Conservation (phyloP, 2,329 filamentous ascomycete species). For the Thielaviopsis ethacetica region DNA sequence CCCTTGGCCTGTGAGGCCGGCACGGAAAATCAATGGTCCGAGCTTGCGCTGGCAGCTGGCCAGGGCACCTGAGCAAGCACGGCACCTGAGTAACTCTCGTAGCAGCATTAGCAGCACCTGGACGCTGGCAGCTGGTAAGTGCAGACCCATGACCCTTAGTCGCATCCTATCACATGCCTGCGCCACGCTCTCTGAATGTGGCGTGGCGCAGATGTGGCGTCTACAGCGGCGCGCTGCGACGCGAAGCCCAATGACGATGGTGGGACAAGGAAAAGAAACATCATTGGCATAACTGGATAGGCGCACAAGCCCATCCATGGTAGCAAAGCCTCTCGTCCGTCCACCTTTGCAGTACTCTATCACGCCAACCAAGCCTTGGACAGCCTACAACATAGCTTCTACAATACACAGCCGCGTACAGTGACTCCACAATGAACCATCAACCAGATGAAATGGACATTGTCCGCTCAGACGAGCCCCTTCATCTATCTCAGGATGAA, state of each 20-base stretch:
- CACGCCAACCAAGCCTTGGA: too few species aligned
- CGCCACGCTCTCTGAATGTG: too few species aligned
- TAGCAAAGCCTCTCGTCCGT: too few species aligned
- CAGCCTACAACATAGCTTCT: too few species aligned
- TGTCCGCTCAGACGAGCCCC: constrained; percentile 15
- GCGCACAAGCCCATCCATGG: not conserved
- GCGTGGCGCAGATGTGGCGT: too few species aligned
- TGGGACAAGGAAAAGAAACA: not conserved
- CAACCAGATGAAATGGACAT: constrained; percentile 7
- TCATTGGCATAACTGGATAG: not conserved
- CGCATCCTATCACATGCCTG: too few species aligned
- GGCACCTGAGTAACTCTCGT: too few species aligned
- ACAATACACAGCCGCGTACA: too few species aligned
- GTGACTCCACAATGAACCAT: not conserved
- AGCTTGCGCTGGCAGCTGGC: not conserved
- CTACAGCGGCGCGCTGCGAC: not conserved
- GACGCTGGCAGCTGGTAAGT: too few species aligned
- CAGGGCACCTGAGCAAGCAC: not conserved
- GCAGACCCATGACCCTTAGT: too few species aligned
- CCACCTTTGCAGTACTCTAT: too few species aligned
- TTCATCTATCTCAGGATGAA: constrained; percentile 50
- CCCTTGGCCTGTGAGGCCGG: not conserved
- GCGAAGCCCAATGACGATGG: not conserved
- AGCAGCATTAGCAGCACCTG: too few species aligned
- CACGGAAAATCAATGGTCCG: not conserved